These are phyloP conservation scores for Magnusiomyces tetraspermus DNA, from an alignment of 1,139 yeast species.

Conservation along the genomic window DNA sequence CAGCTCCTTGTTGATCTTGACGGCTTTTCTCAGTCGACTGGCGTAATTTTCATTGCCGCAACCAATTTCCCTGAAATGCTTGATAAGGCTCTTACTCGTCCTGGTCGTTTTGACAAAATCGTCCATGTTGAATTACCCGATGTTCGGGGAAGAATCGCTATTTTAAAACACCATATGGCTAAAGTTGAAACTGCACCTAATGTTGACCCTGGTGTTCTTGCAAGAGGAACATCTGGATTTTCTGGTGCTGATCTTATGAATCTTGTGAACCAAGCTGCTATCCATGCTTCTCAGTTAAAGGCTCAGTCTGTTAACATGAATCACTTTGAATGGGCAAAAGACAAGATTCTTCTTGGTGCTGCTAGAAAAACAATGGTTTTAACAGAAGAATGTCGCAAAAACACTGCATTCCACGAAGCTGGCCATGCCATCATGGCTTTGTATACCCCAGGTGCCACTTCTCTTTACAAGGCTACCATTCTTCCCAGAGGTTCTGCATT, in stretches of 20 bases:
- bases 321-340: constrained; percentile 99
- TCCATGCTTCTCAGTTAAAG: constrained; percentile 85
- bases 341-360: constrained; percentile 94
- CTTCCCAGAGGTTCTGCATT: constrained; percentile 94
- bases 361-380: constrained; percentile 97
- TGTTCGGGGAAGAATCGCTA: constrained; percentile 93
- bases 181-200: constrained; percentile 77
- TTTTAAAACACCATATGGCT: constrained; percentile 83
- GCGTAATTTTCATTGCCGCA: constrained; percentile 94
- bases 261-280: constrained; percentile 95
- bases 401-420: constrained; percentile 97
- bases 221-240: constrained; percentile 95
- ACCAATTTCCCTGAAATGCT: constrained; percentile 95
- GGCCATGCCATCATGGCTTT: constrained; percentile 97
- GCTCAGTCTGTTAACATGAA: constrained; percentile 85
- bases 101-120: constrained; percentile 95
- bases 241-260: constrained; percentile 97
- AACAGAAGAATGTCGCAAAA: constrained; percentile 86
- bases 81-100: constrained; percentile 95
- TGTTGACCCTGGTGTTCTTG: constrained; percentile 81
- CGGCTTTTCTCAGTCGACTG: constrained; percentile 88
- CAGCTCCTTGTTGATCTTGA: constrained; percentile 93
- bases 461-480: constrained; percentile 92
- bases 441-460: constrained; percentile 92
- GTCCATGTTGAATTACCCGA: constrained; percentile 95